Evolutionary conservation across 495 filamentous ascomycete species (phyloP).

Genomic region (Annulohypoxylon bovei): DNA sequence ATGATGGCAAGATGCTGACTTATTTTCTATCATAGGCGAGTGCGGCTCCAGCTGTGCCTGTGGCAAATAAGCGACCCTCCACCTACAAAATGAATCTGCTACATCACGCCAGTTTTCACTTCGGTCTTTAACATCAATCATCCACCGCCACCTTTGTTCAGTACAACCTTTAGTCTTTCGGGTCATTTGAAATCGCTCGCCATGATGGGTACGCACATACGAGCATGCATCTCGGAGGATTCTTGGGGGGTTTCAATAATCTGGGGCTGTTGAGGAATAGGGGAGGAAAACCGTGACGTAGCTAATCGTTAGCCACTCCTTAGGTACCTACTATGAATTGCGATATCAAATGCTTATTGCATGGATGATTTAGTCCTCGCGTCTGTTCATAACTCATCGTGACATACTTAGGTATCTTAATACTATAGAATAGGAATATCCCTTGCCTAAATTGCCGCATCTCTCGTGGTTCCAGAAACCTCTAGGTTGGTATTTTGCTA

Average conservation of each 20-base stretch:
- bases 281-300: slow-evolving; percentile 19
- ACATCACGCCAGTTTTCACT: slow-evolving; percentile 23
- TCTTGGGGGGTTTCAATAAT: background rate
- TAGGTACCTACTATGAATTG: slow-evolving; percentile 9
- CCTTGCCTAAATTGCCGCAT: background rate
- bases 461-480: background rate
- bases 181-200: background rate
- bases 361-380: background rate
- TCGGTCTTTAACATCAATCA: slow-evolving; percentile 6
- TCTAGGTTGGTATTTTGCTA: slow-evolving; percentile 2
- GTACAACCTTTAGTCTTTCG: slow-evolving; percentile 24
- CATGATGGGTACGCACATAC: slow-evolving; percentile 4
- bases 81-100: slow-evolving; percentile 17
- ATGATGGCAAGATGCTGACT: slow-evolving; percentile 9
- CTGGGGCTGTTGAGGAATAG: background rate
- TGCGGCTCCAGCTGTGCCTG: slow-evolving; percentile 55
- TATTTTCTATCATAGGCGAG: slow-evolving; percentile 35
- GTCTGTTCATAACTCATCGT: background rate
- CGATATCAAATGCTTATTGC: background rate
- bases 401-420: background rate
- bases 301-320: slow-evolving; percentile 30
- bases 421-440: background rate
- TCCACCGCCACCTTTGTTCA: background rate
- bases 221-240: slow-evolving; percentile 14
- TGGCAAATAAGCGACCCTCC: slow-evolving; percentile 47